Percentiles rank a stretch among this genome's conserved stretches.
phyloP scores from a whole-genome alignment of 306 rosid genomes.

The Castanea sativa region DNA sequence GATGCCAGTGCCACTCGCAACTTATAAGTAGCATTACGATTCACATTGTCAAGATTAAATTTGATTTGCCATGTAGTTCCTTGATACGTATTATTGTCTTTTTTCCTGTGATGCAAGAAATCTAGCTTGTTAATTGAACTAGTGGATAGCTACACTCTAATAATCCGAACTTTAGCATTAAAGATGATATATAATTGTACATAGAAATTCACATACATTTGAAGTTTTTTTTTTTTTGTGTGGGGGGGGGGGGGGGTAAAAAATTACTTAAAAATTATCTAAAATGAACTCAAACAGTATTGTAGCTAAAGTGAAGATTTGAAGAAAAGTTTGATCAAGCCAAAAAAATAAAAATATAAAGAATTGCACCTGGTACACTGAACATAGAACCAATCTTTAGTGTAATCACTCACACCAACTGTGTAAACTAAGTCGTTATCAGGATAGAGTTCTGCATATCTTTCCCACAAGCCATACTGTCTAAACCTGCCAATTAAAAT shows the following conservation, averaged over 20 bases:
- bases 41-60: slow-evolving; percentile 54
- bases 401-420: slow-evolving; percentile 61
- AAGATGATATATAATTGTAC: too few species aligned
- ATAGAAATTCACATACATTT: too few species aligned
- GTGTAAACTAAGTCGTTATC: slow-evolving; percentile 66
- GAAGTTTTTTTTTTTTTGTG: too few species aligned
- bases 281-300: not conserved
- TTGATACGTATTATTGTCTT: slow-evolving; percentile 55
- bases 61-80: slow-evolving; percentile 98
- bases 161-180: too few species aligned
- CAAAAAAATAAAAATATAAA: not conserved
- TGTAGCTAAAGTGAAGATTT: not conserved
- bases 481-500: slow-evolving; percentile 54
- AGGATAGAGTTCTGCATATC: slow-evolving; percentile 81
- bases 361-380: slow-evolving; percentile 71
- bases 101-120: slow-evolving; percentile 49
- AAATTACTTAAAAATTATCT: not conserved
- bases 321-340: not conserved
- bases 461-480: slow-evolving; percentile 94
- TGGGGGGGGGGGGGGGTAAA: too few species aligned
- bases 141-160: too few species aligned
- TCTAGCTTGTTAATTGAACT: not conserved
- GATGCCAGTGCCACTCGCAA: slow-evolving; percentile 86
- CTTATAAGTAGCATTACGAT: slow-evolving; percentile 44
- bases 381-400: slow-evolving; percentile 89